Conservation (phyloP, 345 rosid genomes). For the Rubroshorea leprosula region DNA sequence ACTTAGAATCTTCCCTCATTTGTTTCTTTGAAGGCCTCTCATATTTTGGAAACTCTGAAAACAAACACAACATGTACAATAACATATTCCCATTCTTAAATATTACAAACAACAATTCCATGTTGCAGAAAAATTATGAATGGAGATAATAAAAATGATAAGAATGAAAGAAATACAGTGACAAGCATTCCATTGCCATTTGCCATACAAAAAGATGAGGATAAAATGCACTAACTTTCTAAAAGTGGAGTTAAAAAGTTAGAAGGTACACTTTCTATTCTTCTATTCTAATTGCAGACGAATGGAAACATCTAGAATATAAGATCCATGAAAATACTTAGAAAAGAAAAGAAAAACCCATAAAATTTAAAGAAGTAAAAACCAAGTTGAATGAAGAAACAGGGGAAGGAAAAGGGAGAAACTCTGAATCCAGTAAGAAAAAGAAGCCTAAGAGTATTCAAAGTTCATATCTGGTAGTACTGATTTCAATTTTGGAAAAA, state of each 20-base stretch:
- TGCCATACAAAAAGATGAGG: slow-evolving; percentile 1
- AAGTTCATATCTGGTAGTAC: not conserved
- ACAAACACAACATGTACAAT: slow-evolving; percentile 11
- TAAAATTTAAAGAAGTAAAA: not conserved
- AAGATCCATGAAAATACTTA: not conserved
- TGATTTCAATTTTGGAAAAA: not conserved
- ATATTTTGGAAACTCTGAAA: slow-evolving; percentile 60
- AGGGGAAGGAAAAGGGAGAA: not conserved
- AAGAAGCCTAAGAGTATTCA: slow-evolving; percentile 5
- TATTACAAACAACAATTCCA: too few species aligned
- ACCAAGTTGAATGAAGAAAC: not conserved
- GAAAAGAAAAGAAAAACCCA: not conserved
- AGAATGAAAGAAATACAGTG: slow-evolving; percentile 17
- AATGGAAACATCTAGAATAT: not conserved
- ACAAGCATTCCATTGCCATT: slow-evolving; percentile 18
- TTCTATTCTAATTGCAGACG: not conserved
- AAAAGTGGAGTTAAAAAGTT: slow-evolving; percentile 15
- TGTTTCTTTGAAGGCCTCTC: slow-evolving; percentile 36
- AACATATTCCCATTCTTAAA: not conserved
- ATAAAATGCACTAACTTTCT: slow-evolving; percentile 15
- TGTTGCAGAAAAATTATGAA: not conserved
- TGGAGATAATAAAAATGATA: slow-evolving; percentile 9
- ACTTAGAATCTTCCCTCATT: slow-evolving; percentile 40
- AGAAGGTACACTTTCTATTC: not conserved
- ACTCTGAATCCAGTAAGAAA: too few species aligned